Evolutionary conservation across 2,329 filamentous ascomycete genomes (phyloP).

Genomic region (Acephala macrosclerotiorum): DNA sequence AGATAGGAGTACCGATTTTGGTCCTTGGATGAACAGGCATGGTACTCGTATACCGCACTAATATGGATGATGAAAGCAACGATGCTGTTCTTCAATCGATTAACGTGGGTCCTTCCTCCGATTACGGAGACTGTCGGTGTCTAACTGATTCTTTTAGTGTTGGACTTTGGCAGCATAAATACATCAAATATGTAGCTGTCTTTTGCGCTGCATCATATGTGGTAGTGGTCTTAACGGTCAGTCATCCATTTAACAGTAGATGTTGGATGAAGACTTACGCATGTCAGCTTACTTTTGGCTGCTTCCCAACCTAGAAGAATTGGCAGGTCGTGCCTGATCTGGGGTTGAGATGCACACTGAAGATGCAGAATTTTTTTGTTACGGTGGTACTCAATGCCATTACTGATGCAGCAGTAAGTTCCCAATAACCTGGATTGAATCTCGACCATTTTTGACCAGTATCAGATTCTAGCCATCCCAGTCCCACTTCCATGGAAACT

Average conservation of each 20-base stretch:
- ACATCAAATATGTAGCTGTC: slow-evolving; percentile 39
- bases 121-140: not conserved
- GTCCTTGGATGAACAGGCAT: not conserved
- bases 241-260: not conserved
- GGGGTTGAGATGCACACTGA: slow-evolving; percentile 27
- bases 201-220: slow-evolving; percentile 26
- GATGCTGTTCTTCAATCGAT: slow-evolving; percentile 43
- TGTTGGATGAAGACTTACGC: not conserved
- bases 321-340: slow-evolving; percentile 29
- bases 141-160: slow-evolving; percentile 39
- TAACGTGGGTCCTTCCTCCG: slow-evolving; percentile 12
- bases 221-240: slow-evolving; percentile 19
- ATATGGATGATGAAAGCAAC: slow-evolving; percentile 47
- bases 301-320: slow-evolving; percentile 27
- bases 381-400: slow-evolving; percentile 30
- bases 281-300: slow-evolving; percentile 24
- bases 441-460: slow-evolving; percentile 13
- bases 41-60: slow-evolving; percentile 48
- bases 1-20: not conserved
- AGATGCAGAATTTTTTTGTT: slow-evolving; percentile 28
- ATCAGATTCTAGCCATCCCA: slow-evolving; percentile 21
- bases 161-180: slow-evolving; percentile 41
- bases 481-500: slow-evolving; percentile 26
- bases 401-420: not conserved
- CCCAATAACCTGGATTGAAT: not conserved